These are phyloP conservation scores for Lipomyces mesembrius DNA, from an alignment of 805 yeast genomes.

Conservation along the genomic window DNA sequence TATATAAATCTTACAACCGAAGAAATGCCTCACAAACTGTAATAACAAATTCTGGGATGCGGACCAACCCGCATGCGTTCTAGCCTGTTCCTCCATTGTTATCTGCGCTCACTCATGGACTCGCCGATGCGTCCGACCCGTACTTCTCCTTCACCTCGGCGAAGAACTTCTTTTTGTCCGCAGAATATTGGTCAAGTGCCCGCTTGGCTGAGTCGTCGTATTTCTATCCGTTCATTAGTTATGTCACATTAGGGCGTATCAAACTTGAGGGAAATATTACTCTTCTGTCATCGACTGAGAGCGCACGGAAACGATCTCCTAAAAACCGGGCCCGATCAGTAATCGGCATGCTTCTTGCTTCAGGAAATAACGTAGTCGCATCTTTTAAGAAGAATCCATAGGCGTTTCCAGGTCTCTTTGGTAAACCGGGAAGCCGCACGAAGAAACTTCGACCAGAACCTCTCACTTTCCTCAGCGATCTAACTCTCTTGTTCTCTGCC, in stretches of 20 bases:
- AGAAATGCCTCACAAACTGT: background rate
- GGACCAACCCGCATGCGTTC: background rate
- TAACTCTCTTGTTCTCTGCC: constrained; percentile 5
- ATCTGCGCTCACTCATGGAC: background rate
- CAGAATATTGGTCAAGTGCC: background rate
- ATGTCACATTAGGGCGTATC: background rate
- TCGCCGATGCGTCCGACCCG: background rate
- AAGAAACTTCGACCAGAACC: background rate
- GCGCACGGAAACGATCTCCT: background rate
- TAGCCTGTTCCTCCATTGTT: too few species aligned
- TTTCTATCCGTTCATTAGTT: background rate
- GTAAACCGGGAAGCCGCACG: background rate
- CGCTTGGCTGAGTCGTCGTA: background rate
- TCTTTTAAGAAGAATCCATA: constrained; percentile 9
- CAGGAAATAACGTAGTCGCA: background rate
- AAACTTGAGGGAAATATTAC: background rate
- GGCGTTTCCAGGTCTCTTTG: background rate
- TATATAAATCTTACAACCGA: background rate
- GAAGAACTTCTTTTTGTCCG: background rate
- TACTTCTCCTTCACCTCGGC: background rate
- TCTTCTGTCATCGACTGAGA: background rate
- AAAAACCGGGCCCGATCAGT: constrained; percentile 7
- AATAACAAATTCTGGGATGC: background rate
- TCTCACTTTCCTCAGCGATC: background rate
- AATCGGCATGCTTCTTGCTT: background rate